A percentile compares a stretch with the other conserved stretches of the same genome.
Conservation (phyloP, 371 early-diverging fungal species). For the Lichtheimia ramosa region DNA sequence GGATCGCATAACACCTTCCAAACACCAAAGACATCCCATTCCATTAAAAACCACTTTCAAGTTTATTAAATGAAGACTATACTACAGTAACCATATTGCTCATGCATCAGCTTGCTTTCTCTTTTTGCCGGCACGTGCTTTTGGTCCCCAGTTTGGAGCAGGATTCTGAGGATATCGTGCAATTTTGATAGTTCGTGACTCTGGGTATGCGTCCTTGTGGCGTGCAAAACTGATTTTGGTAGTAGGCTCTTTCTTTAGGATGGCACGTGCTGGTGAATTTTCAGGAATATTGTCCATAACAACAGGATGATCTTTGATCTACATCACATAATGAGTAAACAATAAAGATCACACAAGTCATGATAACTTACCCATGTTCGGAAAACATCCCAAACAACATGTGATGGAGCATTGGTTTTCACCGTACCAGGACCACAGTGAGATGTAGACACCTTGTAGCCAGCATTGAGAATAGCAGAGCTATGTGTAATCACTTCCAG, state of each 20-base stretch:
- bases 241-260: constrained; percentile 65
- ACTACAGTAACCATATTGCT: too few species aligned
- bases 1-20: too few species aligned
- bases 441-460: constrained; percentile 89
- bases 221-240: constrained; percentile 64
- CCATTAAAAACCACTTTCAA: too few species aligned
- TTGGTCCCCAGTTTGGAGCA: constrained; percentile 95
- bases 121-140: constrained; percentile 71
- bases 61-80: too few species aligned
- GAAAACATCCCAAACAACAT: constrained; percentile 94
- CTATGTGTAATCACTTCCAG: constrained; percentile 23
- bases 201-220: constrained; percentile 74
- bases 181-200: constrained; percentile 76
- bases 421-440: constrained; percentile 87
- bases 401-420: constrained; percentile 95
- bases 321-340: too few species aligned
- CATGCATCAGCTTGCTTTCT: constrained; percentile 30
- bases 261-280: constrained; percentile 68
- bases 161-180: constrained; percentile 94
- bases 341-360: not conserved
- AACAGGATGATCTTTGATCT: constrained; percentile 69
- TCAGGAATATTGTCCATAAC: constrained; percentile 63
- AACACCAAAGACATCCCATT: too few species aligned
- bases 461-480: constrained; percentile 92
- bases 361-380: constrained; percentile 57